These are phyloP conservation scores for Leptographium wingfieldii DNA, from an alignment of 2,329 filamentous ascomycete species.

Conservation along the genomic window DNA sequence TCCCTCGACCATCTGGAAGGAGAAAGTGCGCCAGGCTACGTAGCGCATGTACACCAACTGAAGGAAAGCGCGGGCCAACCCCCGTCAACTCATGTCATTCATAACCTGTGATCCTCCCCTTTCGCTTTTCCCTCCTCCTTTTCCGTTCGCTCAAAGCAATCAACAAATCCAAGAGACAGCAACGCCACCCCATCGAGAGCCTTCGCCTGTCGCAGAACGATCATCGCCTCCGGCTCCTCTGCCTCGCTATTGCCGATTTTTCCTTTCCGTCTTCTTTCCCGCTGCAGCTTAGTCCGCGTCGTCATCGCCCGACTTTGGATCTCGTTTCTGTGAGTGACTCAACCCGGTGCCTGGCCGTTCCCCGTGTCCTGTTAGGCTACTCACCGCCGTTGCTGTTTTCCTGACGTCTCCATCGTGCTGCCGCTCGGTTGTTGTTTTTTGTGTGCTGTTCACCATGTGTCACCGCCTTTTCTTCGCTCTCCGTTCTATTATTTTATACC, in stretches of 20 bases:
- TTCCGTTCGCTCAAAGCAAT: slow-evolving; percentile 31
- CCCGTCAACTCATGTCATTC: slow-evolving; percentile 4
- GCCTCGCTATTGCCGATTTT: slow-evolving; percentile 18
- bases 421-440: neutral
- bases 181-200: slow-evolving; percentile 37
- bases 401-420: neutral
- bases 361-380: neutral
- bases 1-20: neutral
- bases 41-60: neutral
- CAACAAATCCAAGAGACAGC: slow-evolving; percentile 31
- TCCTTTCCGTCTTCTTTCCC: slow-evolving; percentile 15
- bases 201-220: slow-evolving; percentile 48
- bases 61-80: slow-evolving; percentile 6
- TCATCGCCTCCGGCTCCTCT: slow-evolving; percentile 39
- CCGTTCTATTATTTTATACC: neutral
- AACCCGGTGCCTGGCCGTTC: neutral
- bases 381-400: neutral
- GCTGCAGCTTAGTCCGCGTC: neutral
- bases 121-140: slow-evolving; percentile 17
- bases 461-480: neutral
- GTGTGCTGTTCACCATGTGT: neutral
- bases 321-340: slow-evolving; percentile 20
- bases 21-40: neutral
- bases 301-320: slow-evolving; percentile 18
- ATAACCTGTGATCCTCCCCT: slow-evolving; percentile 19